Conservation (phyloP, 2,329 filamentous ascomycete species). For the Trichoderma gracile region DNA sequence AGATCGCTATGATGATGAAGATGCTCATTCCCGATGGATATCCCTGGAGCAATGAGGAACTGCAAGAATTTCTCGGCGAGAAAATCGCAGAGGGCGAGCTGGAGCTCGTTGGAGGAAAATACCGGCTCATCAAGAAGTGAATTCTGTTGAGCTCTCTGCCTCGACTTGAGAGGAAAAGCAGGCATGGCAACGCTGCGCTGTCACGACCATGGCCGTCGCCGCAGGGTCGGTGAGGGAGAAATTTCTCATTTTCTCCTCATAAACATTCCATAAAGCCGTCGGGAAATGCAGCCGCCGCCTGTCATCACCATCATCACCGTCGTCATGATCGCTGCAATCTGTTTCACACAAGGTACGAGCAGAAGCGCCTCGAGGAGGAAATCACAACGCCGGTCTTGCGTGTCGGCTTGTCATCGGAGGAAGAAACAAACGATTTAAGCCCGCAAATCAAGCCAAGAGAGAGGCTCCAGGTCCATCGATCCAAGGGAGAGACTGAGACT, state of each 20-base stretch:
- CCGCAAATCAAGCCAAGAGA: background rate
- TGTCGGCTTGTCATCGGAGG: background rate
- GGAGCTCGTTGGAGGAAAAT: constrained; percentile 70
- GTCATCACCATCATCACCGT: too few species aligned
- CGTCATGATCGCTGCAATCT: too few species aligned
- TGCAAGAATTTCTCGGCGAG: constrained; percentile 74
- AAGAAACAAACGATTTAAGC: background rate
- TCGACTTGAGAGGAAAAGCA: background rate
- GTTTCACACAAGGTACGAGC: too few species aligned
- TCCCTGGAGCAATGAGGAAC: constrained; percentile 83
- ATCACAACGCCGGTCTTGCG: too few species aligned
- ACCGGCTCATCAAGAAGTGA: constrained; percentile 64
- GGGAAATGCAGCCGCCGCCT: too few species aligned
- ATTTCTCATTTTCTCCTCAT: too few species aligned
- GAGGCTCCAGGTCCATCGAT: background rate
- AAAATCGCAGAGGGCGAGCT: constrained; percentile 74
- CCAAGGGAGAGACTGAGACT: background rate
- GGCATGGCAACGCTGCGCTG: background rate
- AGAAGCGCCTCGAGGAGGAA: too few species aligned
- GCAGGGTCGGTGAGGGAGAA: background rate
- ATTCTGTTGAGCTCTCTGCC: background rate
- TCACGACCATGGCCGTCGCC: background rate
- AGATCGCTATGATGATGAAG: constrained; percentile 93
- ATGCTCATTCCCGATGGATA: constrained; percentile 88
- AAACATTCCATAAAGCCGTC: too few species aligned